Evolutionary conservation across 495 filamentous ascomycete genomes (phyloP).

Genomic region (Paragyromitra xinjiangensis): DNA sequence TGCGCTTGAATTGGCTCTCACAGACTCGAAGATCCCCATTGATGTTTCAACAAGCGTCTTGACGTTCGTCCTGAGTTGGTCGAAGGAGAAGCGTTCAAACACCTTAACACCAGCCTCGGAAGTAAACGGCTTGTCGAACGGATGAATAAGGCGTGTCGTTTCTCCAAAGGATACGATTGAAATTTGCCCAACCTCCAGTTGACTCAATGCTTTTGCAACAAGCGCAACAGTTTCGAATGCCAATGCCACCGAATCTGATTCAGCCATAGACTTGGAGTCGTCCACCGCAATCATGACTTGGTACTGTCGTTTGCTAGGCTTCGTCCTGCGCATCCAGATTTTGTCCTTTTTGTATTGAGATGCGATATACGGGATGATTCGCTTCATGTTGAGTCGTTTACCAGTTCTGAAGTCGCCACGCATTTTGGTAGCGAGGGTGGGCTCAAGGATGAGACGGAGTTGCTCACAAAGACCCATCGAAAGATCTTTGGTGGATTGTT

Average conservation of each 20-base stretch:
- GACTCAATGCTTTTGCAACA: slow-evolving; percentile 80
- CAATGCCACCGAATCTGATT: slow-evolving; percentile 65
- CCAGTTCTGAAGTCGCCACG: slow-evolving; percentile 97
- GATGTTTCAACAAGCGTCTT: slow-evolving; percentile 76
- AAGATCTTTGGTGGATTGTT: slow-evolving; percentile 80
- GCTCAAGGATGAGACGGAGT: slow-evolving; percentile 91
- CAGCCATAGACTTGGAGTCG: slow-evolving; percentile 90
- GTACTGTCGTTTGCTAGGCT: slow-evolving; percentile 90
- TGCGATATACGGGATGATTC: slow-evolving; percentile 98
- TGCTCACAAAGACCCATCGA: slow-evolving; percentile 90
- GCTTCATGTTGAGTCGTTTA: slow-evolving; percentile 97
- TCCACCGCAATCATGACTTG: slow-evolving; percentile 98
- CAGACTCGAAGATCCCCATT: slow-evolving; percentile 79
- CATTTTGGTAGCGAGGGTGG: slow-evolving; percentile 93
- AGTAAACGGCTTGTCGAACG: slow-evolving; percentile 83
- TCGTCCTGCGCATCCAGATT: slow-evolving; percentile 96
- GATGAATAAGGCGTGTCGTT: slow-evolving; percentile 84
- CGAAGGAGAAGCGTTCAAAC: slow-evolving; percentile 85
- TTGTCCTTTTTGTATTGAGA: slow-evolving; percentile 98
- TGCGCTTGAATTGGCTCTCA: slow-evolving; percentile 66
- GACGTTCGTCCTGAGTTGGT: slow-evolving; percentile 85
- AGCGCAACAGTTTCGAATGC: slow-evolving; percentile 93
- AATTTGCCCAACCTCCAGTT: slow-evolving; percentile 92
- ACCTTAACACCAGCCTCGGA: slow-evolving; percentile 82
- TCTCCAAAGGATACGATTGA: slow-evolving; percentile 90